Base-by-base conservation (phyloP, 2,329 filamentous ascomycete genomes). In the Botrytis fabae region DNA sequence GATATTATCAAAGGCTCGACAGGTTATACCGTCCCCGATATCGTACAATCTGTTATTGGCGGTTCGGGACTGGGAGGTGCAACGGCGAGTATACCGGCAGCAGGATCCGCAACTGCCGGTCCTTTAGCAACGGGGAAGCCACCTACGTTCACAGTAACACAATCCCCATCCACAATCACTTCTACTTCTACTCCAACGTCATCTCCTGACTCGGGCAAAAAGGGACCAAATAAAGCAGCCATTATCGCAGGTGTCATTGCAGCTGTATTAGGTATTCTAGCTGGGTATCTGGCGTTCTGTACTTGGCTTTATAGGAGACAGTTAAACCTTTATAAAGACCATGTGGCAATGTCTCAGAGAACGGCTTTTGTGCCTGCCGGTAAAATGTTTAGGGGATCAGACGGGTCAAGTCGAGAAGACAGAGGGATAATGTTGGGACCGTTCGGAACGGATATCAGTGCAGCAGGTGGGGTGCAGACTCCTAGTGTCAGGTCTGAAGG, bases 231-330 rank as follows among this genome's bases (percentile, higher is more conserved):
- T 44, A 79, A 81, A 0, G 84, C 84, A 0, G 83, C 85, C 22
- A 84, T 87, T 69, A 84, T 84, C 25, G 84, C 85, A 2, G 84
- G 84, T 40, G 82, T 91, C 32, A 83, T 94, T 46, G 92, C 92
- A 0, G 91, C 90, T n/a, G 78, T 91, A 6, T 85, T 92, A 7
- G 88, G 88, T 65, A 77, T 92, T 28, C 78, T 89, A 0, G 90
- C 90, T 2, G 82, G 84, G 2, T 93, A 93, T 80, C 86, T 93
- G 20, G 90, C 89, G 63, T 93, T 92, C 84, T 92, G 90, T 81
- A 86, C 88, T 28, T 93, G 90, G 88, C 83, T 94, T 12, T 94
- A 94, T 83, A 86, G 91, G 42, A 90, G 90, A 66, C 91, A 92
- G 80, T 86, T 94, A 25, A 82, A 84, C 44, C 87, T 92, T 16